Evolutionary conservation across 164 flowering plant species (phyloP).

Genomic region (Protea cynaroides): DNA sequence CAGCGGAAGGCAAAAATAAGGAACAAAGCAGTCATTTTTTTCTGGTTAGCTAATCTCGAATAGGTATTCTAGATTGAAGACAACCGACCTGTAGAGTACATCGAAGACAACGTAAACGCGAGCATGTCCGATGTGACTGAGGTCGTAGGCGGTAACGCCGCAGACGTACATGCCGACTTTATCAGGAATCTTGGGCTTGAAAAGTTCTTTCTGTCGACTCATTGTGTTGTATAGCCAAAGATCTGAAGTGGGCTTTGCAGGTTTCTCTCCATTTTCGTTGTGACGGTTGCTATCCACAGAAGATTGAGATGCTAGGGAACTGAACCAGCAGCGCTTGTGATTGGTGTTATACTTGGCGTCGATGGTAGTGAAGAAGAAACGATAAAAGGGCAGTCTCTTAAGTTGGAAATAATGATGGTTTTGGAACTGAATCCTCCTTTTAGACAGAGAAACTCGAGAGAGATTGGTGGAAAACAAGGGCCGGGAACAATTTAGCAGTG

Average conservation of each 20-base stretch:
- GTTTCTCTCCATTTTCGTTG: conserved; percentile 4
- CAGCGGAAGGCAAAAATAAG: not conserved
- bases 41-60: not conserved
- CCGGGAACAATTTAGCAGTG: conserved; percentile 29
- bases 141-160: conserved; percentile 84
- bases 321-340: conserved; percentile 9
- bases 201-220: conserved; percentile 63
- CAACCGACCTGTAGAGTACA: not conserved
- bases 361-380: not conserved
- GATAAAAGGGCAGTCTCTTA: not conserved
- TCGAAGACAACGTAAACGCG: not conserved
- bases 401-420: conserved; percentile 1
- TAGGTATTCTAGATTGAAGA: not conserved
- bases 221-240: conserved; percentile 74
- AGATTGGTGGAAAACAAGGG: conserved; percentile 25
- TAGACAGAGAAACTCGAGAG: conserved; percentile 12
- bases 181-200: conserved; percentile 55
- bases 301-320: conserved; percentile 8
- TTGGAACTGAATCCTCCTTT: conserved; percentile 11
- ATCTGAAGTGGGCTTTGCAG: conserved; percentile 19
- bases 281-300: conserved; percentile 1
- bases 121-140: conserved; percentile 84
- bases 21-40: not conserved
- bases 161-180: conserved; percentile 90
- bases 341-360: not conserved